Base-by-base conservation (phyloP, 2,329 filamentous ascomycete genomes). In the Fusarium veterinarium region DNA sequence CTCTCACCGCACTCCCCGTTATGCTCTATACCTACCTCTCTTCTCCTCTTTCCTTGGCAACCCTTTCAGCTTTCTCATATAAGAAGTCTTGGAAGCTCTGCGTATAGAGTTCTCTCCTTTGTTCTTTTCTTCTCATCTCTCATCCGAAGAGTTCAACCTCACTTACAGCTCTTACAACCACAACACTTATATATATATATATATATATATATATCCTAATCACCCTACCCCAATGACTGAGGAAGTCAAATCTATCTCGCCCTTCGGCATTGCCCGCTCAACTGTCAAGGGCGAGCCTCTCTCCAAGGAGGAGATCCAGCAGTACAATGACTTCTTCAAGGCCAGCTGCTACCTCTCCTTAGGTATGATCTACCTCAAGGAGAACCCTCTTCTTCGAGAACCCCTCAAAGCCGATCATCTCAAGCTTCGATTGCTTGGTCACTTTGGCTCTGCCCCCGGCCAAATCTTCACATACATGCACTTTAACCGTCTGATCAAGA, bases 381-480 rank as follows among this genome's bases (percentile, higher is more conserved):
- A 91, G 42, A 95, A 95, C 72, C 91, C 92, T 19, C 86, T 95
- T 17, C 88, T 95, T 46, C 87, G 87, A 67, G 89, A 94, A 74
- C 91, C 91, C 3, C 86, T 94, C 72, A 89, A 89, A 74, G 83
- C 88, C 37, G 89, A 93, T 60, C 91, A 95, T 78, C 85, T 95
- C 83, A 95, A 95, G 83, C 86, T 88, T 66, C 89, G 93, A 72
- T 85, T 95, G 13, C 85, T 95, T 5, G 93, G 93, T 42, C 93
- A 95, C 79, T 95, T 93, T 86, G 93, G 93, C 60, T 93, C 91
- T 6, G 92, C 93, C 55, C 91, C 93, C n/a, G 93, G 92, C 19
- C 93, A 95, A 81, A 91, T 92, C 65, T 95, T 95, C 82, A 93
- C 92, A 38, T 95, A 91, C 81, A 93, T 94, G 84, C 92, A 95